phyloP scores from a whole-genome alignment of 768 basidiomycete genomes.

The Panellus pusillus region DNA sequence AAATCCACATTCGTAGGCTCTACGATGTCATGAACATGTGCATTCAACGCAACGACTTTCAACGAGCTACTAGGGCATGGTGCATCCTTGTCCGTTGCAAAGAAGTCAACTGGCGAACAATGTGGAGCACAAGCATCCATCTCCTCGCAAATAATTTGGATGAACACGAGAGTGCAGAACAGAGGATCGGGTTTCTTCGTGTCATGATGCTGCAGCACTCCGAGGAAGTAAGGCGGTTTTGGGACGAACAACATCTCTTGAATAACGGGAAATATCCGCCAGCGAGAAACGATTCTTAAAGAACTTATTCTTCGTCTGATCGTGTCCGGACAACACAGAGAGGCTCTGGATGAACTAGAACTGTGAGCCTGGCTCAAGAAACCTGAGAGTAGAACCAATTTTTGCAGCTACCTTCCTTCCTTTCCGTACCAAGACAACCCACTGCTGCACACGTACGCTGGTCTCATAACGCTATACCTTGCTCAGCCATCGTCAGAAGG shows the following conservation, averaged over 20 bases:
- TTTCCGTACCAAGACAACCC: constrained; percentile 86
- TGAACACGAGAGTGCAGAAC: constrained; percentile 29
- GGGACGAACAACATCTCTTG: background rate
- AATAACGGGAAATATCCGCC: constrained; percentile 7
- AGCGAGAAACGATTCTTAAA: constrained; percentile 76
- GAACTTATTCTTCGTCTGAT: constrained; percentile 75
- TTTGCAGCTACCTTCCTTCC: constrained; percentile 74
- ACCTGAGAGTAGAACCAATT: background rate
- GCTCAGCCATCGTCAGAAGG: constrained; percentile 38
- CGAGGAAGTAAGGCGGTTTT: constrained; percentile 52
- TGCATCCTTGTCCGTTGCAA: constrained; percentile 72
- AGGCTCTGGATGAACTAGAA: constrained; percentile 84
- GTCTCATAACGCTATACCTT: constrained; percentile 67
- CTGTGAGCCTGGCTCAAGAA: constrained; percentile 53
- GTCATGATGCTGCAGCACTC: constrained; percentile 70
- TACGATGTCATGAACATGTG: constrained; percentile 73
- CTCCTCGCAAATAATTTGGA: constrained; percentile 43
- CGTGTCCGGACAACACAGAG: constrained; percentile 51
- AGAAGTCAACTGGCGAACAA: constrained; percentile 70
- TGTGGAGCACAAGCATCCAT: constrained; percentile 70
- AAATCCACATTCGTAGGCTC: constrained; percentile 71
- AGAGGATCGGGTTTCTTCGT: constrained; percentile 60
- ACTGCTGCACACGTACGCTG: constrained; percentile 80
- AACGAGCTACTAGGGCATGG: constrained; percentile 70
- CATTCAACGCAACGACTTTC: constrained; percentile 64